Evolutionary conservation across 2,329 filamentous ascomycete genomes (phyloP), one percentile per base, ranked within the genome.

Genomic region (Colletotrichum sojae): DNA sequence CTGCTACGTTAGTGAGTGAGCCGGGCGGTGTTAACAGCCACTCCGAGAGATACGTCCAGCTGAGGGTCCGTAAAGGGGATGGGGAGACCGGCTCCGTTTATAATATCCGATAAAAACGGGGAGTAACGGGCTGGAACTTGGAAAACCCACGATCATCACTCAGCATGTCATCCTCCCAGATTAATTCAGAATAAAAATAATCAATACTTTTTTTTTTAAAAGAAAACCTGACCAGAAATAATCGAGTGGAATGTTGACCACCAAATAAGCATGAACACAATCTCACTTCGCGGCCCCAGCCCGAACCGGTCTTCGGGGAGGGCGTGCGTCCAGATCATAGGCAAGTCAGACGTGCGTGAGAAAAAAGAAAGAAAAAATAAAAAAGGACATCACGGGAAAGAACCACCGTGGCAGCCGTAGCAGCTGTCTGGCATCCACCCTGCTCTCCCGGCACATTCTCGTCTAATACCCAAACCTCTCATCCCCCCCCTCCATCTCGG

Each of bases 231-330:
- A 40, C 10, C 8, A 56, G n/a, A 45, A 45, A 6, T 27, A 9
- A 10, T 18, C 13, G 5, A 52, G 18, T 39, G 45, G 45, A 58
- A 46, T 56, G 58, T 5, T 53, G 54, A 31, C 65, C 60, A 63
- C 46, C 58, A 20, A 68, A 68, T 68, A 68, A 68, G 65, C 65
- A 68, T 68, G 63, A 67, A 57, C 64, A 57, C 56, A 48, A 67
- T 63, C 64, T 67, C 59, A 67, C 22, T 43, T 31, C 40, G 16
- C 40, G 16, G 51, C 25, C n/a, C 48, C 36, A 46, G 46, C 46
- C 39, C 25, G n/a, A 13, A 31, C 40, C 13, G 49, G 27, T 25
- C 57, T 43, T 48, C n/a, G 12, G 36, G 36, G 27, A 55, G 46
- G 65, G 65, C 53, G 65, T 68, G 60, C 48, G 15, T 36, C 8